These are phyloP conservation scores for Bryum argenteum DNA, from an alignment of 225 moss, liverwort and hornwort genomes.

Conservation along the genomic window DNA sequence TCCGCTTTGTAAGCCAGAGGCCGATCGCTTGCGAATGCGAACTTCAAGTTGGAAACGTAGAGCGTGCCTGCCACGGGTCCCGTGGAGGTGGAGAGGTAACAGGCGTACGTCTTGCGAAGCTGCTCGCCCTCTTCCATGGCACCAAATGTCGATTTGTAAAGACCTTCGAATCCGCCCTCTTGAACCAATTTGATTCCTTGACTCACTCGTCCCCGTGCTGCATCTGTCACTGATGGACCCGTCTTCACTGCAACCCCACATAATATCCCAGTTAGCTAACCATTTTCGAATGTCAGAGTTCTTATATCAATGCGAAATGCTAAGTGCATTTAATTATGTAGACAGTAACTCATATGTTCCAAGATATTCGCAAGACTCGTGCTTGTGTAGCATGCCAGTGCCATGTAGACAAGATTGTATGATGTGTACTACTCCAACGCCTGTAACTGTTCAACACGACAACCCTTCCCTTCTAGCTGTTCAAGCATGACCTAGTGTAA, in stretches of 20 bases:
- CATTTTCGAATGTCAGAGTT: not conserved
- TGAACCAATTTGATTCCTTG: slow-evolving; percentile 71
- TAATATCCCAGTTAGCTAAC: not conserved
- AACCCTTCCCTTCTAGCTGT: not conserved
- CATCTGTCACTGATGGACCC: slow-evolving; percentile 63
- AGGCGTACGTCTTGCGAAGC: slow-evolving; percentile 87
- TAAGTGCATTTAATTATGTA: too few species aligned
- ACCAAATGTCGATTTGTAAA: slow-evolving; percentile 68
- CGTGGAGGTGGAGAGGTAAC: slow-evolving; percentile 86
- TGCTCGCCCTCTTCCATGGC: slow-evolving; percentile 57
- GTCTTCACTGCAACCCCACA: slow-evolving; percentile 65
- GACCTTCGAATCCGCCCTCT: slow-evolving; percentile 80
- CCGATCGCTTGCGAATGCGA: slow-evolving; percentile 81
- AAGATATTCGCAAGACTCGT: too few species aligned
- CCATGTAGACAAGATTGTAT: too few species aligned
- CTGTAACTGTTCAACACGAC: too few species aligned
- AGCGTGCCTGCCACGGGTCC: slow-evolving; percentile 95
- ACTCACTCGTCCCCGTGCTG: slow-evolving; percentile 73
- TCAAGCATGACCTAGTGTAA: not conserved
- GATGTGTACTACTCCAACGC: too few species aligned
- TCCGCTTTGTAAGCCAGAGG: slow-evolving; percentile 64
- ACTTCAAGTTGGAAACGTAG: slow-evolving; percentile 68
- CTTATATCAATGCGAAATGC: too few species aligned
- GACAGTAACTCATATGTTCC: too few species aligned
- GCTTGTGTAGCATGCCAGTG: too few species aligned